Base-by-base conservation (phyloP, 2,329 filamentous ascomycete species). In the Colletotrichum navitas region DNA sequence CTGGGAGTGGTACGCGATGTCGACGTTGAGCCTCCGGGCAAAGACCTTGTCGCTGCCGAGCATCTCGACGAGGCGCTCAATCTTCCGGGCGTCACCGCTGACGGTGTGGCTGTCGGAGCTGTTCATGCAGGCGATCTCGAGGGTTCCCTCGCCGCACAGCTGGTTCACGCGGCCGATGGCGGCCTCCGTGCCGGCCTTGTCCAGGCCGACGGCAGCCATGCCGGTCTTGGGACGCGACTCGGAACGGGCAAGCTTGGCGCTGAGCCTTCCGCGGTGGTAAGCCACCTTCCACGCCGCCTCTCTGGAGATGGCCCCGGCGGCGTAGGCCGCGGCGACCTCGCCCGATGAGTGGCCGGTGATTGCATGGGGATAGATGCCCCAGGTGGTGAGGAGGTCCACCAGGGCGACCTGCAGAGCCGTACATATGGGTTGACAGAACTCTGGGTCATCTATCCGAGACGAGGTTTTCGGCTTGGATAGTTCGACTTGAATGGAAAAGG, bases 1-100 rank as follows among this genome's bases (percentile, higher is more conserved):
- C 41, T 83, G 80, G 0, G 87, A 89, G 75, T 89, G 87, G 55
- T 89, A 89, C 0, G 86, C 86, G 14, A 85, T 82, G 12, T 85
- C 83, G 10, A 88, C 84, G 8, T 82, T 81, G 3, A 88, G 81
- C 51, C 83, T 84, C 36, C 84, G 82, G 66, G 85, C 83, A 76
- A 89, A 88, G 6, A 85, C 76, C 0, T 73, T 77, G 45, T 76
- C 79, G 0, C 66, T 64, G 8, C 73, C 66, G 21, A 85, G 75
- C 21, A 83, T 77, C 3, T 73, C 71, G 0, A 77, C 81, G 12
- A 80, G 65, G 39, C 76, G 78, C 65, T 80, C 81, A 14, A 74
- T 65, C 39, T 63, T 73, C 3, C n/a, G 32, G 5, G 60, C 63
- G 8, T 74, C 73, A 21, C 73, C 73, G 45, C 87, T 87, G 0